These are phyloP conservation scores for Roridomyces roridus DNA, from an alignment of 768 basidiomycete genomes.

Conservation along the genomic window DNA sequence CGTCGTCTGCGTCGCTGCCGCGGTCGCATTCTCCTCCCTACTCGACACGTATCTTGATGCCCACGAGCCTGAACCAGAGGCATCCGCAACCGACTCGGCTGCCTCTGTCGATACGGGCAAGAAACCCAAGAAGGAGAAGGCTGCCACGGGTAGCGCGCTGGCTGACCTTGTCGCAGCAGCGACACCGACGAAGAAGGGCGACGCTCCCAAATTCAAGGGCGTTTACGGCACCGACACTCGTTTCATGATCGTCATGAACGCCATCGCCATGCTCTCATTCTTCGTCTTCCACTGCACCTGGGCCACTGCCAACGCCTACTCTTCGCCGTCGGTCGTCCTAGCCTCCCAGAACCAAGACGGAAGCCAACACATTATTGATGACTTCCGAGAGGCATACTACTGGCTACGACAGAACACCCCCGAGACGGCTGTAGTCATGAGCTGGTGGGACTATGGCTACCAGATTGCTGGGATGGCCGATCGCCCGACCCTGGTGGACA, in stretches of 20 bases:
- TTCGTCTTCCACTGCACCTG: conserved; percentile 98
- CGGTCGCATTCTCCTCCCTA: conserved; percentile 87
- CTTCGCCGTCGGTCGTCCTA: conserved; percentile 96
- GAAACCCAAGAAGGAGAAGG: conserved; percentile 62
- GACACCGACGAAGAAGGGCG: conserved; percentile 39
- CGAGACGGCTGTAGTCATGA: conserved; percentile 93
- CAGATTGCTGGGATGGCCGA: conserved; percentile 99
- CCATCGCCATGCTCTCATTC: conserved; percentile 79
- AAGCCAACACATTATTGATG: conserved; percentile 93
- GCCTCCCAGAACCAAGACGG: conserved; percentile 83
- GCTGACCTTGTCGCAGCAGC: conserved; percentile 49
- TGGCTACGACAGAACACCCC: conserved; percentile 97
- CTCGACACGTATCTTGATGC: conserved; percentile 93
- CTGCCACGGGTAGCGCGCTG: conserved; percentile 40
- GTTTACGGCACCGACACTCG: conserved; percentile 90
- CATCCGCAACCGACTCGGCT: conserved; percentile 36
- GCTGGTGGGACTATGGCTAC: conserved; percentile 99
- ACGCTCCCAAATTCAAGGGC: conserved; percentile 53
- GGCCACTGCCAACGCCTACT: conserved; percentile 94
- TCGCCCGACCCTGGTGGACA: conserved; percentile 94
- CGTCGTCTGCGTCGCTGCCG: conserved; percentile 92
- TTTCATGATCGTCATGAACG: conserved; percentile 73
- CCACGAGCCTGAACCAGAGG: conserved; percentile 58
- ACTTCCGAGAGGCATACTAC: conserved; percentile 99
- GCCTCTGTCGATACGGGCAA: conserved; percentile 51